Evolutionary conservation across 1,284 basidiomycete genomes (phyloP), one percentile per base, ranked within the genome.

Genomic region (Xerocomus alliaceus): DNA sequence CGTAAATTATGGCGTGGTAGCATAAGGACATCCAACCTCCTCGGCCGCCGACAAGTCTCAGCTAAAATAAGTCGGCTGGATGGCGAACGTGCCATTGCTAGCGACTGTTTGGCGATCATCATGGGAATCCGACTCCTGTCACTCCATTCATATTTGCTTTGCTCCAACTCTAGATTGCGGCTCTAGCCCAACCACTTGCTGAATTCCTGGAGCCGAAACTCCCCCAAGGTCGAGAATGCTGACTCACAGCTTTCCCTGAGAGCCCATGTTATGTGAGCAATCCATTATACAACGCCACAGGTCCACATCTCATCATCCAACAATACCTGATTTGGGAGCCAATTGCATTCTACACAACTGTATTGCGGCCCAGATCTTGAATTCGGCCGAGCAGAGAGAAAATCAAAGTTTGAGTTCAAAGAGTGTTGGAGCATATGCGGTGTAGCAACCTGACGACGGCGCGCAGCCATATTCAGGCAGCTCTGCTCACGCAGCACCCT

Each of bases 221-320:
- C 34, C 5, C 12, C 50, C 34, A 42, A 51, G 32, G 31, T 48
- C 31, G 47, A 56, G 51, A 44, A 42, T 9, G 63, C 34, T 56
- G 60, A 68, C 56, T 65, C 56, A 65, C n/a, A 29, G 2, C 45
- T 51, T 53, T 52, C 58, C 62, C 28, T 55, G 56, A 39, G 50
- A 52, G 28, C 45, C 26, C 47, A 39, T 22, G 54, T 51, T 41
- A 50, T 56, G 45, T 55, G 52, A 57, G n/a, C 29, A 32, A 42
- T 60, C 57, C 61, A 61, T n/a, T n/a, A n/a, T n/a, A n/a, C 52
- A 26, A 60, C 64, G 69, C 70, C 74, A 74, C 72, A 70, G 61
- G 61, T 49, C 51, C 56, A 24, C 48, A 39, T 48, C 44, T 45
- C 54, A 50, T 34, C 46, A 51, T 39, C 48, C 18, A 35, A 35